Evolutionary conservation across 805 yeast genomes (phyloP), one percentile per base, ranked within the genome.

Genomic region (Metschnikowia drakensbergensis): DNA sequence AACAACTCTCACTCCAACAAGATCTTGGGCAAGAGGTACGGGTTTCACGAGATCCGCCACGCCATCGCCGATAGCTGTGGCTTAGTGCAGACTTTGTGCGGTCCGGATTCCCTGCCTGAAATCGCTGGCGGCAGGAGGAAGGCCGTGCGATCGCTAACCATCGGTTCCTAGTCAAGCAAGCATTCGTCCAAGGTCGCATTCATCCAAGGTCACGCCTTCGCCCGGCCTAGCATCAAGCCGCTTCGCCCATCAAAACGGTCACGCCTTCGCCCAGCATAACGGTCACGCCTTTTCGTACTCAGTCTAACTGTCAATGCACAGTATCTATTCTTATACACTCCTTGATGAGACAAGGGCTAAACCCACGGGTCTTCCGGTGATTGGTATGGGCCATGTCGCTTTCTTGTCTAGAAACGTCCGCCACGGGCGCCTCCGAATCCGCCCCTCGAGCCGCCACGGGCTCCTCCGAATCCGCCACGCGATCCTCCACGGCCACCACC

Each of bases 31-130:
- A 66, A 64, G 39, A 67, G 84, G 50, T 69, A 72, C 43, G 92
- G 91, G 1, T 69, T 81, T 30, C 73, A 72, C 44, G 80, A 77
- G 37, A 58, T 85, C 9, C 65, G 88, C 45, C 59, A 61, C 25
- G 68, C 77, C 1, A 75, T 84, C 1, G 59, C 83, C 25, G 77
- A 81, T 52, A 68, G 79, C 27, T 81, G 86, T 61, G 83, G 81
- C 1, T 58, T 66, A 11, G 49, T 62, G 10, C 42, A 23, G 43
- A 46, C 25, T 47, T 48, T 10, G 30, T 5, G 23, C 25, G 17
- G n/a, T 7, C 7, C 13, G 13, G 37, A 25, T 23, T 13, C 17
- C 7, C n/a, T 32, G n/a, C 31, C 45, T 9, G 28, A 22, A n/a
- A 23, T 13, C 31, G 9, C 3, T n/a, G 30, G 11, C 22, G 11